Conservation (phyloP, 176 grass and related monocot genomes). For the Dendrocalamus sinicus region DNA sequence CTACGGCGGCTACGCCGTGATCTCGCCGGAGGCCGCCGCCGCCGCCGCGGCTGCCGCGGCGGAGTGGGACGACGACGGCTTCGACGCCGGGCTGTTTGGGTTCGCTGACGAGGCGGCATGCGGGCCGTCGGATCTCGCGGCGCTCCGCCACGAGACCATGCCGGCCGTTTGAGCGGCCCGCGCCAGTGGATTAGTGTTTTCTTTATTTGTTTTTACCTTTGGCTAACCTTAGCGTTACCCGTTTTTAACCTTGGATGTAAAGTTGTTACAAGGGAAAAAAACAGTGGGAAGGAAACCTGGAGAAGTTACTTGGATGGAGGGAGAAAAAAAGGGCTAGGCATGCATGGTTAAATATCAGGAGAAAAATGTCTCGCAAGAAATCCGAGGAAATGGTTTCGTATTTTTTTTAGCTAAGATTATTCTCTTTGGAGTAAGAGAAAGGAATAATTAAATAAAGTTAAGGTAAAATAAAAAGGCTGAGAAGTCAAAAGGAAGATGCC, state of each 20-base stretch:
- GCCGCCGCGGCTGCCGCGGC: slow-evolving; percentile 24
- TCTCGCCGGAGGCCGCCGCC: slow-evolving; percentile 29
- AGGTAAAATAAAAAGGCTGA: background rate
- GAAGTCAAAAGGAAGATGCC: background rate
- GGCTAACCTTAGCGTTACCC: slow-evolving; percentile 59
- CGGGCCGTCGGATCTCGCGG: slow-evolving; percentile 48
- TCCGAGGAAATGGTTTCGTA: background rate
- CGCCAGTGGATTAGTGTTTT: slow-evolving; percentile 37
- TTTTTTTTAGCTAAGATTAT: background rate
- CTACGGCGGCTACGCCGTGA: background rate
- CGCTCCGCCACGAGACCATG: slow-evolving; percentile 55
- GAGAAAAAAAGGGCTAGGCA: background rate
- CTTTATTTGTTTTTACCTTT: background rate
- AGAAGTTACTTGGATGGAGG: background rate
- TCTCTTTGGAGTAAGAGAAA: background rate
- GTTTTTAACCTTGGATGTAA: slow-evolving; percentile 59
- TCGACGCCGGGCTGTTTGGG: slow-evolving; percentile 59
- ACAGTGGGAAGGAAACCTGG: slow-evolving; percentile 9
- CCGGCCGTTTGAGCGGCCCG: slow-evolving; percentile 49
- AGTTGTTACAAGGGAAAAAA: slow-evolving; percentile 43
- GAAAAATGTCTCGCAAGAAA: background rate
- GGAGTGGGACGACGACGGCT: slow-evolving; percentile 54
- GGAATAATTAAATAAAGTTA: background rate
- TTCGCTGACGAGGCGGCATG: slow-evolving; percentile 38
- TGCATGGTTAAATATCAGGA: background rate